Evolutionary conservation across 202 grass and related monocot species (phyloP), one percentile per base, ranked within the genome.

Genomic region (Bolboschoenoplectus hybrid): DNA sequence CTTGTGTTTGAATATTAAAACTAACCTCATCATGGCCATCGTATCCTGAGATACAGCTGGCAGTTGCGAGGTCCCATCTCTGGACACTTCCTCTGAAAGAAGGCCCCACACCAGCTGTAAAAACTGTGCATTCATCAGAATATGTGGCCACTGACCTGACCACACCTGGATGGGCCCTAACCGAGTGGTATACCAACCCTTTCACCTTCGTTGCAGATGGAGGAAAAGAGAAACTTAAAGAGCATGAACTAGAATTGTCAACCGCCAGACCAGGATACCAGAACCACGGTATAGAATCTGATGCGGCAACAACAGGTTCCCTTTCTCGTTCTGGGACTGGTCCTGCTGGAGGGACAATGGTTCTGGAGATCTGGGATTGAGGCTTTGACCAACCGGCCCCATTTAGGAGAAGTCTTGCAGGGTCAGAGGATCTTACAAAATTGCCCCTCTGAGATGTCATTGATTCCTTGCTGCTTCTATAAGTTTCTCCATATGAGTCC

Each of bases 11-110:
- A 50, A 62, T 19, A 67, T n/a, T 84, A 32, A 88, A 85, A 86
- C 83, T 91, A 75, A 95, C 95, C 93, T 98, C 95, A 87, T 98
- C 95, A 87, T 98, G 93, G 19, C 93, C 93, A 82, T 98, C 94
- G 90, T 98, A 98, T 63, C 95, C 93, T 67, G 91, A 98, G 52
- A 87, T 87, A 86, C 95, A 98, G 82, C 87, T 95, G 88, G 93
- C 89, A 55, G 89, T 98, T 69, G 91, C 85, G 17, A 98, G 90
- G 78, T 98, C 93, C 95, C 95, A 98, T 66, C 81, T 93, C 84
- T 98, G 93, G 64, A 98, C 86, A 85, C 93, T 98, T 85, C 95
- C 95, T 88, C 87, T 93, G 81, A 98, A 98, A 74, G 93, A 93
- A 92, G 95, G 91, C 83, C 95, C 93, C 88, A 95, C 90, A 63